Evolutionary conservation across 306 rosid species (phyloP).

Genomic region (Delonix regia): DNA sequence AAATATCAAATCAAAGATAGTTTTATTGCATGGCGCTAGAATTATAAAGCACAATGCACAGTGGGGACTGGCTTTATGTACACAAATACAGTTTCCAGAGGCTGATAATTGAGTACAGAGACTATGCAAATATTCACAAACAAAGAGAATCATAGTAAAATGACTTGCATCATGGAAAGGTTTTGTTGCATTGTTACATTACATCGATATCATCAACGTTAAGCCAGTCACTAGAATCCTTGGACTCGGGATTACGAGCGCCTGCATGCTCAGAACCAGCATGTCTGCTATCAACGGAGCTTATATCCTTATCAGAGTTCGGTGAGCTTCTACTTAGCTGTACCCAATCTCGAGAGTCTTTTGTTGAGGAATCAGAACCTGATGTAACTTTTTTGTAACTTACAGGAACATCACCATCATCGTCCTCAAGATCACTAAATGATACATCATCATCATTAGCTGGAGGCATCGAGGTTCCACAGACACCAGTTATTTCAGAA

Average conservation of each 20-base stretch:
- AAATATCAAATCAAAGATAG: constrained; percentile 19
- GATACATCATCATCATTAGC: constrained; percentile 90
- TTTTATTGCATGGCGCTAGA: constrained; percentile 39
- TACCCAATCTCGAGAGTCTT: constrained; percentile 94
- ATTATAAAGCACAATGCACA: constrained; percentile 44
- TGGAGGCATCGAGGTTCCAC: constrained; percentile 60
- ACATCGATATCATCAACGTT: constrained; percentile 84
- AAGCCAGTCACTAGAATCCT: constrained; percentile 95
- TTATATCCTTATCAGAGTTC: constrained; percentile 67
- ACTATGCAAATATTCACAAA: constrained; percentile 67
- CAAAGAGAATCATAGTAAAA: constrained; percentile 34
- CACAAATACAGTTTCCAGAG: constrained; percentile 53
- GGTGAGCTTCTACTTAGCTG: constrained; percentile 73
- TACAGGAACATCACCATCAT: constrained; percentile 60
- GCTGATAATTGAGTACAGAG: constrained; percentile 45
- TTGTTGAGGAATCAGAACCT: constrained; percentile 84
- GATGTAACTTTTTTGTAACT: constrained; percentile 65
- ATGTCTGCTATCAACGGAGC: constrained; percentile 51
- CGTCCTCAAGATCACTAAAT: constrained; percentile 97
- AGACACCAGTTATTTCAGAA: constrained; percentile 70
- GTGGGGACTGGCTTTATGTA: constrained; percentile 55
- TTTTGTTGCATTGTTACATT: constrained; percentile 50
- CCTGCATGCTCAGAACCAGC: constrained; percentile 64
- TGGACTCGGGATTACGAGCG: constrained; percentile 58
- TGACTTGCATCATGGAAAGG: constrained; percentile 34